phyloP scores from a whole-genome alignment of 2,329 filamentous ascomycete species.

The Colletotrichum somersetense region DNA sequence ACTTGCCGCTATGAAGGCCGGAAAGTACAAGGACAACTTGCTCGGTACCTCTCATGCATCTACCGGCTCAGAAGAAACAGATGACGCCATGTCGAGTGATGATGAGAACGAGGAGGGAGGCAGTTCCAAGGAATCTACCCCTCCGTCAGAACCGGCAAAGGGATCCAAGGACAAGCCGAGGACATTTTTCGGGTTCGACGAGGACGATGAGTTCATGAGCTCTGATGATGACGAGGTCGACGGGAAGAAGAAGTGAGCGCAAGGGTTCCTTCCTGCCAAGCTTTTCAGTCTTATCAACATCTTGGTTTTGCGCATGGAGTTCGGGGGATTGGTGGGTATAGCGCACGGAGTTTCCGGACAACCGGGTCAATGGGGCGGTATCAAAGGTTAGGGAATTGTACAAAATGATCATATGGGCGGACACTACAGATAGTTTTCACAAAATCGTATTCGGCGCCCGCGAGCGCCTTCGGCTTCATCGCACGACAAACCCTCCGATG shows the following conservation, averaged over 20 bases:
- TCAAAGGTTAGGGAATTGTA: slow-evolving; percentile 13
- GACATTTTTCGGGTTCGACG: slow-evolving; percentile 82
- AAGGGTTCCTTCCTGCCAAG: neutral
- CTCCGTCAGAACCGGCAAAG: slow-evolving; percentile 57
- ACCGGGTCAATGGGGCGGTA: slow-evolving; percentile 11
- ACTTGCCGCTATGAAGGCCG: slow-evolving; percentile 75
- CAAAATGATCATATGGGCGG: slow-evolving; percentile 26
- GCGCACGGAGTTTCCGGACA: slow-evolving; percentile 36
- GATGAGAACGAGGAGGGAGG: slow-evolving; percentile 56
- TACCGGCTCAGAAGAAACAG: slow-evolving; percentile 53
- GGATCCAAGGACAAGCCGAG: slow-evolving; percentile 55
- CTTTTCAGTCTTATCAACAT: neutral
- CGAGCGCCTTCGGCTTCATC: slow-evolving; percentile 29
- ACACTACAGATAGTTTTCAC: slow-evolving; percentile 29
- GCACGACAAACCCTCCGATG: slow-evolving; percentile 40
- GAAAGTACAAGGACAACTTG: slow-evolving; percentile 72
- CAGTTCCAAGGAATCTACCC: slow-evolving; percentile 63
- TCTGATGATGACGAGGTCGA: slow-evolving; percentile 71
- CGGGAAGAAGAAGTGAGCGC: slow-evolving; percentile 28
- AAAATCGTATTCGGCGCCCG: slow-evolving; percentile 34
- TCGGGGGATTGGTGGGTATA: neutral
- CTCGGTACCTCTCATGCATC: slow-evolving; percentile 65
- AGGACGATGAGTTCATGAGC: slow-evolving; percentile 82
- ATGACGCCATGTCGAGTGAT: slow-evolving; percentile 50
- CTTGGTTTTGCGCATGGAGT: slow-evolving; percentile 17